Base-by-base conservation (phyloP, 176 grass and related monocot genomes). In the Rhynchospora tenuis region DNA sequence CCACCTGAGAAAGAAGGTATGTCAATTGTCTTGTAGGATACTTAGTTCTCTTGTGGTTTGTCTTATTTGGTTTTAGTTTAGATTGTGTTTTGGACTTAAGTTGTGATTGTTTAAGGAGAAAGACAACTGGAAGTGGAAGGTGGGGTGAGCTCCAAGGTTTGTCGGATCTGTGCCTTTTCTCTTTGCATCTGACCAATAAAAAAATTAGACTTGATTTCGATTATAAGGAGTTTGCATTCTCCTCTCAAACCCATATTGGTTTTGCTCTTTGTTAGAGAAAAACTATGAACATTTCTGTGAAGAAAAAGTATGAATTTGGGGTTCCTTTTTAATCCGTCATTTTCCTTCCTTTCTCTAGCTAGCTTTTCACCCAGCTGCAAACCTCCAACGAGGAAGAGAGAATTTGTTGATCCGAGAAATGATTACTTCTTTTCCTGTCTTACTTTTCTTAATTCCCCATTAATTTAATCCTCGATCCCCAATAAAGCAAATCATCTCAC, bases 351-450 rank as follows among this genome's bases (percentile, higher is more conserved):
- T 67, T 84, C 56, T 78, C 17, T 59, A 92, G 80, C 52, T 73
- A 45, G 63, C 86, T 94, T 92, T 91, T 75, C 75, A 67, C 64
- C 62, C 52, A 28, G 10, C 86, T 84, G 83, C 51, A 88, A 88
- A 82, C 83, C 81, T 84, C 82, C 74, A 79, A 88, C 83, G 54
- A 13, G 77, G 81, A 31, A 81, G 74, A 71, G 52, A 87, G 74
- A 87, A 76, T 29, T 38, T 31, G 7, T 62, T 77, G 59, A 64
- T 84, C 83, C 74, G 79, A 84, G 8, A 75, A 76, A 76, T 76
- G 52, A 88, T 84, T 88, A 47, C 57, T 73, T 24, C 9, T 80
- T 64, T 81, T 85, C 85, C 69, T 65, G 5, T 55, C 59, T 45
- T 56, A 29, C 64, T 85, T 74, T 81, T 81, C 63, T 28, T 42